These are phyloP conservation scores for Rhipidocladum racemiflorum DNA, from an alignment of 176 grass and related monocot genomes.

Conservation along the genomic window DNA sequence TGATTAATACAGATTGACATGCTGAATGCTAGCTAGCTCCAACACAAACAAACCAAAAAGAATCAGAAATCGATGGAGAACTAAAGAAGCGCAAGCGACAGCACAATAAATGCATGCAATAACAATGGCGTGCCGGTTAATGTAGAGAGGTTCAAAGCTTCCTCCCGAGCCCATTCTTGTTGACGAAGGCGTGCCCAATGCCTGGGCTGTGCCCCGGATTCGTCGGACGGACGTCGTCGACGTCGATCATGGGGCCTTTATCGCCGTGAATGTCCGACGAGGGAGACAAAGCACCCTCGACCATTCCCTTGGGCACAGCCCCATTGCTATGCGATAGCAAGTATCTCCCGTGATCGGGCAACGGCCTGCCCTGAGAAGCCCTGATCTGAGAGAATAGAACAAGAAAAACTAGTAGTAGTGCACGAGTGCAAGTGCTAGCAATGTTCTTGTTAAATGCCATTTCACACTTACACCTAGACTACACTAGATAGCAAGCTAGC, in stretches of 20 bases:
- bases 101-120: neutral
- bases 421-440: neutral
- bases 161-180: conserved; percentile 1
- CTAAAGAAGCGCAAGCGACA: neutral
- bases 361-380: conserved; percentile 20
- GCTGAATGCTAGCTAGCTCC: neutral
- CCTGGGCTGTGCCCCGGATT: conserved; percentile 21
- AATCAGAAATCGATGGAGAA: neutral
- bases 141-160: conserved; percentile 8
- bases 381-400: neutral
- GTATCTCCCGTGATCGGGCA: neutral
- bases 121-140: too few relatives aligned
- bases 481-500: neutral
- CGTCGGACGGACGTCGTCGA: conserved; percentile 11
- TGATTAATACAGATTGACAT: neutral
- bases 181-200: conserved; percentile 29
- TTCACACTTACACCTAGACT: neutral
- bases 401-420: conserved; percentile 8
- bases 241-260: neutral
- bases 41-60: neutral
- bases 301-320: neutral
- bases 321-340: conserved; percentile 15
- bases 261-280: neutral
- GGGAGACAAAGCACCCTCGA: neutral
- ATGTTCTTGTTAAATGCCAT: conserved; percentile 26